These are phyloP conservation scores for Aspergillus calidoustus DNA, from an alignment of 2,329 filamentous ascomycete genomes.

Conservation along the genomic window DNA sequence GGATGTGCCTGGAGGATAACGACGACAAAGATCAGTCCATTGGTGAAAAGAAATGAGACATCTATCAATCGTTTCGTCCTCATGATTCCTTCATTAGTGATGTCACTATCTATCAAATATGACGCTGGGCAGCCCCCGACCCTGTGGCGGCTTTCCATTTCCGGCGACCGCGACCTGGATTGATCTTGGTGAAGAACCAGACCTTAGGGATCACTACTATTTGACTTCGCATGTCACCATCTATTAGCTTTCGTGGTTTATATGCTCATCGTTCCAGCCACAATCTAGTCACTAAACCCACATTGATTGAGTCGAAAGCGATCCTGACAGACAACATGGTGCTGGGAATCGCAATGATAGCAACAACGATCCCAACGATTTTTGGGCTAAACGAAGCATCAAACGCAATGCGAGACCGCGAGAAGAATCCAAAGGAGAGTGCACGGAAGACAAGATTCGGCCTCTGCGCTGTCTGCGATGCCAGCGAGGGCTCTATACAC, in stretches of 20 bases:
- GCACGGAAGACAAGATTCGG: background rate
- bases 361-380: conserved; percentile 32
- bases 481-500: background rate
- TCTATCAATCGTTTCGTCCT: background rate
- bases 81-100: background rate
- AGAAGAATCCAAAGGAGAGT: conserved; percentile 24
- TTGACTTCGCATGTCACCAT: no score
- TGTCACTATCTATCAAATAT: background rate
- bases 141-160: background rate
- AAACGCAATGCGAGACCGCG: conserved; percentile 26
- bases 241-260: no score
- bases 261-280: no score
- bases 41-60: background rate
- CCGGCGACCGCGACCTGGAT: background rate
- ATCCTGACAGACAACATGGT: conserved; percentile 25
- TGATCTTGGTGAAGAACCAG: background rate
- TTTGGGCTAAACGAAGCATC: conserved; percentile 32
- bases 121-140: background rate
- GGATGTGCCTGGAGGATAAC: background rate
- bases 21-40: background rate
- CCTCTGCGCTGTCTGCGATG: background rate
- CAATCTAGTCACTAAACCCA: no score
- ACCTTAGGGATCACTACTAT: no score
- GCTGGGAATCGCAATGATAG: conserved; percentile 30
- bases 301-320: no score